Evolutionary conservation across 2,329 filamentous ascomycete genomes (phyloP).

Genomic region (Fusarium oxysporum): DNA sequence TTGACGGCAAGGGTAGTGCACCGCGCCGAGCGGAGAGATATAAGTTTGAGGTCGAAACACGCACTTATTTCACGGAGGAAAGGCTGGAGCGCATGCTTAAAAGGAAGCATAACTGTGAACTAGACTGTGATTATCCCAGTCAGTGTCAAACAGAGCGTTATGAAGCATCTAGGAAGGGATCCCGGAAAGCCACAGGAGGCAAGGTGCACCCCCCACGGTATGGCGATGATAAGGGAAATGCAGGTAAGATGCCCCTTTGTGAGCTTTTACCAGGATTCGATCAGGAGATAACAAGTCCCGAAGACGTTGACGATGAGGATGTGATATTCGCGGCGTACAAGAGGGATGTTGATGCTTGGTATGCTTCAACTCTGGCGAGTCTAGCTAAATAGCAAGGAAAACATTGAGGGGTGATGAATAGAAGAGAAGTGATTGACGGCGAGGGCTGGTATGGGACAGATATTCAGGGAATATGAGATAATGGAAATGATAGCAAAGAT

Average conservation of each 20-base stretch:
- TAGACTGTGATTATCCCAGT: constrained; percentile 42
- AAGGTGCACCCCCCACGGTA: neutral
- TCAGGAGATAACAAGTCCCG: neutral
- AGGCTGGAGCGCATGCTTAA: constrained; percentile 12
- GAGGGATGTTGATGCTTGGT: constrained; percentile 12
- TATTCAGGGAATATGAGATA: neutral
- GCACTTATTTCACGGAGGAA: neutral
- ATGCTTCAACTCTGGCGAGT: neutral
- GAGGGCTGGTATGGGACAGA: neutral
- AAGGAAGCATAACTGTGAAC: constrained; percentile 29
- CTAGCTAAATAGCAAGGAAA: neutral
- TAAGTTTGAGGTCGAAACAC: neutral
- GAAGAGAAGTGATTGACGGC: neutral
- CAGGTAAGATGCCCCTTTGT: constrained; percentile 11
- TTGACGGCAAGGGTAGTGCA: neutral
- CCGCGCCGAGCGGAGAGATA: neutral
- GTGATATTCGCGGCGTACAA: constrained; percentile 15
- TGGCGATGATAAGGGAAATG: neutral
- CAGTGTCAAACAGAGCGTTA: constrained; percentile 34
- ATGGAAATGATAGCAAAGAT: neutral
- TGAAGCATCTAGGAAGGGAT: neutral
- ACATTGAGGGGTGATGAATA: neutral
- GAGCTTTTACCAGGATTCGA: constrained; percentile 19
- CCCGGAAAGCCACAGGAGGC: neutral
- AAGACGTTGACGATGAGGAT: neutral